Conservation (phyloP, 2,329 filamentous ascomycete genomes). For the Colletotrichum sp. region DNA sequence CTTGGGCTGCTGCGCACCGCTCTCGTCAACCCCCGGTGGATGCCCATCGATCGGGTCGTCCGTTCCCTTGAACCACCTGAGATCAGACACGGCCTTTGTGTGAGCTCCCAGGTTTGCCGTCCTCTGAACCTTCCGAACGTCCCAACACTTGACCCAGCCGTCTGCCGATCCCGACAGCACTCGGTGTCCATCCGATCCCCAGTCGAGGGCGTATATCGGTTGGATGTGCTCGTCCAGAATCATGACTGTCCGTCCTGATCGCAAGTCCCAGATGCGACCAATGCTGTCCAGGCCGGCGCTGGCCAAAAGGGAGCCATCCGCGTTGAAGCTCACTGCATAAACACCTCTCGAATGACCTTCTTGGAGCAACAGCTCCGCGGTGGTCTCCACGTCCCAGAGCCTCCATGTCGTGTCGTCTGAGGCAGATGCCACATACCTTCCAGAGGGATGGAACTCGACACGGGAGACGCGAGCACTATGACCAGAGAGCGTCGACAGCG, state of each 20-base stretch:
- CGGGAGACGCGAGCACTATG: constrained; percentile 89
- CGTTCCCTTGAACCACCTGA: constrained; percentile 90
- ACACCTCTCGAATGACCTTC: constrained; percentile 96
- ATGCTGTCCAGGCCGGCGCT: constrained; percentile 95
- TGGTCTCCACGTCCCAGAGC: constrained; percentile 90
- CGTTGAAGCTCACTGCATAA: constrained; percentile 88
- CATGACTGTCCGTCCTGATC: constrained; percentile 93
- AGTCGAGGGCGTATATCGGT: constrained; percentile 91
- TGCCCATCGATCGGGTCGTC: constrained; percentile 73
- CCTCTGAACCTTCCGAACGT: constrained; percentile 85
- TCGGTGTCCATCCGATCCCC: constrained; percentile 90
- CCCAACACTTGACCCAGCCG: constrained; percentile 98
- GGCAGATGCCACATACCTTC: constrained; percentile 87
- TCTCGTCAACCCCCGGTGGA: constrained; percentile 65
- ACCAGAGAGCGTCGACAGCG: constrained; percentile 79
- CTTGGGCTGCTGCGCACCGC: constrained; percentile 73
- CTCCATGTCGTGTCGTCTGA: constrained; percentile 98
- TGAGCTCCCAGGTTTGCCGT: constrained; percentile 90
- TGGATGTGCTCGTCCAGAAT: constrained; percentile 85
- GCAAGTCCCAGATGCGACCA: constrained; percentile 92
- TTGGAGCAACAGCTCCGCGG: constrained; percentile 83
- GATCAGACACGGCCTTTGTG: constrained; percentile 86
- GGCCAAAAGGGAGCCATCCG: constrained; percentile 87
- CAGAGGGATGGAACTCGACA: constrained; percentile 93
- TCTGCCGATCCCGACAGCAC: constrained; percentile 92